A percentile compares a stretch with the other conserved stretches of the same genome.
Conservation (phyloP, 371 early-diverging fungal genomes). For the Saksenaea oblongispora region DNA sequence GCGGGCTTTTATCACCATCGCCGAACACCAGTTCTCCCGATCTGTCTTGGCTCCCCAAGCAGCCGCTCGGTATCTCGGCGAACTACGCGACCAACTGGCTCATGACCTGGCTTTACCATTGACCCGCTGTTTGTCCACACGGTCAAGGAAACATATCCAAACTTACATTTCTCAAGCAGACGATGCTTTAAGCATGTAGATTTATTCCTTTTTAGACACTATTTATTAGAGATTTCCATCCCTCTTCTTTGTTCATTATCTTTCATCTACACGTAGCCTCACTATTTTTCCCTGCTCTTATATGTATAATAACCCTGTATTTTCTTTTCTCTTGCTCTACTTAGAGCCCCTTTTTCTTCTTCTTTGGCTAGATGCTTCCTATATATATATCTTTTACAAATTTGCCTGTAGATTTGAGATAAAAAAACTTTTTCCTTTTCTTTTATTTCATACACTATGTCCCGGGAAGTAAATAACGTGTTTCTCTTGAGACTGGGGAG, state of each 20-base stretch:
- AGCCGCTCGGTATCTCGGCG: slow-evolving; percentile 19
- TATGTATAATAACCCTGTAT: neutral
- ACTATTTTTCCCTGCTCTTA: neutral
- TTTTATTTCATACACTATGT: too few relatives aligned
- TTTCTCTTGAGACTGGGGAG: too few relatives aligned
- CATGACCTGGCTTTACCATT: slow-evolving; percentile 22
- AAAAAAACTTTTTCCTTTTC: neutral
- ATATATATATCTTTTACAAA: neutral
- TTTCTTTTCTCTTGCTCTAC: neutral
- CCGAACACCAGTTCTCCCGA: slow-evolving; percentile 16
- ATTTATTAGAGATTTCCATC: neutral
- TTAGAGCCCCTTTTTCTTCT: neutral
- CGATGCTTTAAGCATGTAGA: slow-evolving; percentile 27
- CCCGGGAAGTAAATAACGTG: too few relatives aligned
- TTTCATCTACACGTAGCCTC: neutral
- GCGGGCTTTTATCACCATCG: slow-evolving; percentile 17
- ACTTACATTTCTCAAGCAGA: slow-evolving; percentile 26
- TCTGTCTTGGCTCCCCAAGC: slow-evolving; percentile 14
- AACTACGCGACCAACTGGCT: slow-evolving; percentile 22
- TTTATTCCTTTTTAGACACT: neutral
- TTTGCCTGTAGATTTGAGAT: slow-evolving; percentile 1
- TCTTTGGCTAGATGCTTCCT: neutral
- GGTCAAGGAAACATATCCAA: slow-evolving; percentile 23
- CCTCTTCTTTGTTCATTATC: neutral
- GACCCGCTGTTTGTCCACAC: slow-evolving; percentile 9